Conservation (phyloP, 345 rosid species). For the Isatis tinctoria region DNA sequence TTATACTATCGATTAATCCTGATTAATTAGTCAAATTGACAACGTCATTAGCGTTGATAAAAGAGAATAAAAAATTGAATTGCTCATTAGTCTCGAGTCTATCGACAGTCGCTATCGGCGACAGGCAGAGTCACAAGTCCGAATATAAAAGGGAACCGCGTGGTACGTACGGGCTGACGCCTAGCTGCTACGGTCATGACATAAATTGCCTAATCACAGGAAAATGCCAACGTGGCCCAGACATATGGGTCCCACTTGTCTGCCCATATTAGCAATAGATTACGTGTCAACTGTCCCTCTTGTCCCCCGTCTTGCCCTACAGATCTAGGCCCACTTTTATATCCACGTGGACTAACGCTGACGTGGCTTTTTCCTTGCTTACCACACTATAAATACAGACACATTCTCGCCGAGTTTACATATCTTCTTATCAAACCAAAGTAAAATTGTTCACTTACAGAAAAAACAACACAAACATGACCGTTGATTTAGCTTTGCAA, state of each 20-base stretch:
- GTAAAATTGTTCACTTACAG: background rate
- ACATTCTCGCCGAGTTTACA: background rate
- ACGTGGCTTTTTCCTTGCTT: background rate
- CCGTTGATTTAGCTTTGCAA: conserved; percentile 43
- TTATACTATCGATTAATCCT: background rate
- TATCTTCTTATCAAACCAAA: background rate
- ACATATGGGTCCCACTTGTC: conserved; percentile 47
- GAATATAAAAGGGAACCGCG: conserved; percentile 21
- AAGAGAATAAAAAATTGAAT: background rate
- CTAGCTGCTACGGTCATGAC: conserved; percentile 23
- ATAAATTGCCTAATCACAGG: conserved; percentile 19
- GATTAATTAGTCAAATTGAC: conserved; percentile 1
- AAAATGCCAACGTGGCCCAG: conserved; percentile 45
- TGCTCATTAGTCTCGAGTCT: background rate
- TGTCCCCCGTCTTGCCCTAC: conserved; percentile 23
- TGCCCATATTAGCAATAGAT: background rate
- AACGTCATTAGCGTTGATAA: background rate
- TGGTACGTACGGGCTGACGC: conserved; percentile 33
- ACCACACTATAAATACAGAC: conserved; percentile 5
- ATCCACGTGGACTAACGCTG: conserved; percentile 3
- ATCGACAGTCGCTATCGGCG: conserved; percentile 15
- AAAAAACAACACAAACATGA: conserved; percentile 34
- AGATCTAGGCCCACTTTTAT: background rate
- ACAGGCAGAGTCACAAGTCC: conserved; percentile 23
- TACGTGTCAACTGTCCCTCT: conserved; percentile 42